phyloP scores from a whole-genome alignment of 2,329 filamentous ascomycete genomes.

The Aureobasidium lini region DNA sequence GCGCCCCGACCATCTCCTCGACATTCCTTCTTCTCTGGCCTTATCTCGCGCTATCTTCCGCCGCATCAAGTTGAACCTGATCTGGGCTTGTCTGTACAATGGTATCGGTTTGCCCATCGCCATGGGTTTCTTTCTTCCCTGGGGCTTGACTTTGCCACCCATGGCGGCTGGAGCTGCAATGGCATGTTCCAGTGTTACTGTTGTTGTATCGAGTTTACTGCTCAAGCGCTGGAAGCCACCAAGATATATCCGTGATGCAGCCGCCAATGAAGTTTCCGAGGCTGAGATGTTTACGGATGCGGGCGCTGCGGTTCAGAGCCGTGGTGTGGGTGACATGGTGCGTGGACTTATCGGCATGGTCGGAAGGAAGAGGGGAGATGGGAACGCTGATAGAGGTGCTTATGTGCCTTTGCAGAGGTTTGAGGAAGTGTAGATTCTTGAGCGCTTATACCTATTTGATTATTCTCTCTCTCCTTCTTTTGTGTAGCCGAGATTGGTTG shows the following conservation, averaged over 20 bases:
- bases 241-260: conserved; percentile 67
- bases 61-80: conserved; percentile 87
- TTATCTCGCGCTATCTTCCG: conserved; percentile 79
- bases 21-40: conserved; percentile 79
- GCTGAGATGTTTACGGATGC: conserved; percentile 16
- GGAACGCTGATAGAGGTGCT: conserved; percentile 30
- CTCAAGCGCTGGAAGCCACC: conserved; percentile 83
- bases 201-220: conserved; percentile 75
- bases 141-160: conserved; percentile 80
- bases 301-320: conserved; percentile 9
- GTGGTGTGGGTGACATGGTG: background rate
- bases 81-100: conserved; percentile 93
- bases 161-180: conserved; percentile 94
- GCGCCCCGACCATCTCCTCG: conserved; percentile 83
- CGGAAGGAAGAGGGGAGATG: conserved; percentile 29
- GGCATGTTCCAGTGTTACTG: conserved; percentile 82
- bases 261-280: conserved; percentile 39
- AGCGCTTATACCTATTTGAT: background rate
- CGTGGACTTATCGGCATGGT: conserved; percentile 1
- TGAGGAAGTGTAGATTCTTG: conserved; percentile 23
- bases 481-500: too few species aligned
- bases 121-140: conserved; percentile 90
- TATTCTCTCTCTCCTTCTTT: too few species aligned
- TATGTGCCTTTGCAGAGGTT: conserved; percentile 40
- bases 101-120: conserved; percentile 84